Base-by-base conservation (phyloP, 2,329 filamentous ascomycete genomes). In the Alternaria hordeiaustralica region DNA sequence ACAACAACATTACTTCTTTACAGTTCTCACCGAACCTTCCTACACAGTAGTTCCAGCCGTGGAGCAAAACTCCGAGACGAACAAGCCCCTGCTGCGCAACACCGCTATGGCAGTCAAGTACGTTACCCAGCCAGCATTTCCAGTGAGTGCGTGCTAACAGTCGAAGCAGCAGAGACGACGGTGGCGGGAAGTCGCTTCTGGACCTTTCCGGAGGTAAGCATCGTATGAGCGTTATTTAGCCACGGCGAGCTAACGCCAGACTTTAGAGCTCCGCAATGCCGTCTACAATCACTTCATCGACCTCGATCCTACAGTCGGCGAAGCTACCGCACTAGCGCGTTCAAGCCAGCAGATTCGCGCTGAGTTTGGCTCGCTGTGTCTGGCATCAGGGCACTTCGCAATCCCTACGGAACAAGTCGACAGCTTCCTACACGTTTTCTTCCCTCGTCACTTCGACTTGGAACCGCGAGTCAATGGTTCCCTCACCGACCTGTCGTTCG, bases 201-300 rank as follows among this genome's bases (percentile, higher is more conserved):
- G 18, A 50, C 18, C 13, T 50, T 8, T 6, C 18, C 3, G 47
- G 47, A 15, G 47, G 26, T 33, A 15, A 7, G 3, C 2, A 50
- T 7, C 0, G 8, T 13, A 12, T 1, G 0, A 3, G 4, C 1
- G 10, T 2, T 5, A 1, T 1, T 8, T 6, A 2, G 1, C 3
- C 20, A 20, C 6, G 10, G 3, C 1, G 0, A 15, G 12, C 26
- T 50, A n/a, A 30, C 9, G 2, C 26, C 4, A 21, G 2, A 15
- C 0, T 15, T 10, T 11, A 50, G 47, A 50, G 8, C n/a, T 50
- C 0, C 26, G 26, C 26, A 50, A 33, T 13, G 10, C 18, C 2
- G 13, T 33, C n/a, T 33, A 50, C 7, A 18, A 33, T 18, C 4
- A 33, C 7, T 30, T 50, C n/a, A 50, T 50, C 26, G 7, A 50